Evolutionary conservation across 176 grass and related monocot species (phyloP), one percentile per base, ranked within the genome.

Genomic region (Calamus simplicifolius): DNA sequence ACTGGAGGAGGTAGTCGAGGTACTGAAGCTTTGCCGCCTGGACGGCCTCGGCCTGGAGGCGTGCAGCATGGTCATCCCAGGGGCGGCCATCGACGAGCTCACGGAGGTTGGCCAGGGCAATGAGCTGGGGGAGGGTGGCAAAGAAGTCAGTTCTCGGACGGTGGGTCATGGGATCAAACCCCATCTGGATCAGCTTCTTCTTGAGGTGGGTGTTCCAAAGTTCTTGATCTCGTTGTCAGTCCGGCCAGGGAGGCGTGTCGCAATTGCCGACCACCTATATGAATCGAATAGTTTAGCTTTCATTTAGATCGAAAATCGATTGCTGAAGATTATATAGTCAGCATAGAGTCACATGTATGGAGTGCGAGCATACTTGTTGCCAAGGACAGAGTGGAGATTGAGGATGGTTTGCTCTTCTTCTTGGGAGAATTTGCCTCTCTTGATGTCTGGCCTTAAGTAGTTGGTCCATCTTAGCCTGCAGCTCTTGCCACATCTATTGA

Each of bases 141-240:
- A 97, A 97, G 83, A 97, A 82, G 72, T 97, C 84, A 0, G 92
- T 97, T 48, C 92, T 80, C 21, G 87, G 92, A 5, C 66, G 75
- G 78, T 97, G 92, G 4, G 92, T 97, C 87, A 90, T 97, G 3
- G 92, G 92, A 78, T 97, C 92, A 28, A 97, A 82, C 25, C 92
- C 92, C 92, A 91, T 97, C 65, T 91, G 92, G 69, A 97, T 97
- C 16, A 97, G 66, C 62, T 97, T 90, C 76, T 97, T 97, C 84
- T 91, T 97, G 50, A 97, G 87, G 75, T 91, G 87, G 0, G 92
- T 97, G 78, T 97, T 97, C 92, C 92, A 97, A 85, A 97, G 29
- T 97, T 97, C 84, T 97, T 97, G 80, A 97, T 97, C 73, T 97
- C 92, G 1, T 97, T 97, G 75, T 97, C 92, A 0, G 92, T 97